Evolutionary conservation across 495 filamentous ascomycete species (phyloP).

Genomic region (Penicillium simplicissimum): DNA sequence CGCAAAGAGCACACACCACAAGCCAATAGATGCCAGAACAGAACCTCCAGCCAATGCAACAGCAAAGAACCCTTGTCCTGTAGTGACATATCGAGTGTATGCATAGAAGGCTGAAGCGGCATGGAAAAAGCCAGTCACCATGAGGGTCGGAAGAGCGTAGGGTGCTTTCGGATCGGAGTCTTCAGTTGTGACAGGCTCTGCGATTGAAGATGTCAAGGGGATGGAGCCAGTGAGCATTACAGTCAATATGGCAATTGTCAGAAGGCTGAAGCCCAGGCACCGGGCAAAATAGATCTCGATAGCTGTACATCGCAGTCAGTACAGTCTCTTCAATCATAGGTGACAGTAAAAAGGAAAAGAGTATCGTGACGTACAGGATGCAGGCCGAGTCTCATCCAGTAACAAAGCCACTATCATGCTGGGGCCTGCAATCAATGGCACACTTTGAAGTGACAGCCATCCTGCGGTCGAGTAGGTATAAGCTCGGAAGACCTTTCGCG

Average conservation of each 20-base stretch:
- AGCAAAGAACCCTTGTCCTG: conserved; percentile 53
- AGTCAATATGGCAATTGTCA: conserved; percentile 64
- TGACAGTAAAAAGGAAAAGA: not conserved
- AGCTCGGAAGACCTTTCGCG: conserved; percentile 57
- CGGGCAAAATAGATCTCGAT: conserved; percentile 78
- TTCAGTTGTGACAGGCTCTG: conserved; percentile 45
- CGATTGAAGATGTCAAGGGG: conserved; percentile 59
- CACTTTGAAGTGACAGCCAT: conserved; percentile 68
- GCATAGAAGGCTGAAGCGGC: conserved; percentile 61
- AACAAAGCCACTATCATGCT: conserved; percentile 65
- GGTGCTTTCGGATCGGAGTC: conserved; percentile 60
- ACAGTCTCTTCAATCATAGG: not conserved
- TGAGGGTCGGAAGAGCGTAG: conserved; percentile 66
- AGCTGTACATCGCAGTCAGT: conserved; percentile 30
- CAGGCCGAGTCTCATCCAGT: conserved; percentile 55
- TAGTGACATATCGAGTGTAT: conserved; percentile 62
- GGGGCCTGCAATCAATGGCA: conserved; percentile 64
- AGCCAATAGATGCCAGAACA: conserved; percentile 58
- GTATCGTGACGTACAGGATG: conserved; percentile 48
- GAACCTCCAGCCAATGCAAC: conserved; percentile 54
- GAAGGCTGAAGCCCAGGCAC: conserved; percentile 62
- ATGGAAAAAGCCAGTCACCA: conserved; percentile 69
- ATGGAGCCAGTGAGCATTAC: conserved; percentile 73
- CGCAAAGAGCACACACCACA: conserved; percentile 77
- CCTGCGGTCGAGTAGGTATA: conserved; percentile 66